phyloP scores from a whole-genome alignment of 805 yeast genomes.

The Candida yuanshanica region DNA sequence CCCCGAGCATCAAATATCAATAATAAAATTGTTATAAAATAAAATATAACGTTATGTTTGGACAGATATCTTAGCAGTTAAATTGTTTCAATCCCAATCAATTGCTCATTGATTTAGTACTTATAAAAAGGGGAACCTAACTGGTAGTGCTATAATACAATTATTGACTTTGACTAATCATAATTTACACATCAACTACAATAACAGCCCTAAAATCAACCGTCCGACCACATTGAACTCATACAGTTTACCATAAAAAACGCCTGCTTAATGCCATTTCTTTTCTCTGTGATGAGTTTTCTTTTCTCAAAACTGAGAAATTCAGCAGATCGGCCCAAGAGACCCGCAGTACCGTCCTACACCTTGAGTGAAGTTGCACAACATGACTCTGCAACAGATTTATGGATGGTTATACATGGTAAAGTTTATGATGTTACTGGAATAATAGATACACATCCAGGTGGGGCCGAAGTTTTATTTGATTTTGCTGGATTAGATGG shows the following conservation, averaged over 20 bases:
- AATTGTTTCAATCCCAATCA: too few relatives aligned
- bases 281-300: neutral
- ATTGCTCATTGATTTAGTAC: too few relatives aligned
- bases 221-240: neutral
- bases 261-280: neutral
- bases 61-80: too few relatives aligned
- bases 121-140: too few relatives aligned
- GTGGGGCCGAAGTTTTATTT: constrained; percentile 60
- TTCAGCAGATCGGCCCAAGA: neutral
- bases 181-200: too few relatives aligned
- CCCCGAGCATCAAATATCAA: too few relatives aligned
- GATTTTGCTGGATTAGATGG: constrained; percentile 78
- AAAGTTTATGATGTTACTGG: constrained; percentile 71
- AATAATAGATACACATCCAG: constrained; percentile 70
- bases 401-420: constrained; percentile 82
- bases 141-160: too few relatives aligned
- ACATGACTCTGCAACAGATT: constrained; percentile 32
- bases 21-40: too few relatives aligned
- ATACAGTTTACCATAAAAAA: too few relatives aligned
- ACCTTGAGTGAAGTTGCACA: constrained; percentile 13
- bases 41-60: too few relatives aligned
- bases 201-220: too few relatives aligned
- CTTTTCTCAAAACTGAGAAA: neutral
- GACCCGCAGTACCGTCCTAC: constrained; percentile 2
- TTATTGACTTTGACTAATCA: too few relatives aligned